These are phyloP conservation scores for Apiotrichum domesticum DNA, from an alignment of 1,284 basidiomycete genomes.

Conservation along the genomic window DNA sequence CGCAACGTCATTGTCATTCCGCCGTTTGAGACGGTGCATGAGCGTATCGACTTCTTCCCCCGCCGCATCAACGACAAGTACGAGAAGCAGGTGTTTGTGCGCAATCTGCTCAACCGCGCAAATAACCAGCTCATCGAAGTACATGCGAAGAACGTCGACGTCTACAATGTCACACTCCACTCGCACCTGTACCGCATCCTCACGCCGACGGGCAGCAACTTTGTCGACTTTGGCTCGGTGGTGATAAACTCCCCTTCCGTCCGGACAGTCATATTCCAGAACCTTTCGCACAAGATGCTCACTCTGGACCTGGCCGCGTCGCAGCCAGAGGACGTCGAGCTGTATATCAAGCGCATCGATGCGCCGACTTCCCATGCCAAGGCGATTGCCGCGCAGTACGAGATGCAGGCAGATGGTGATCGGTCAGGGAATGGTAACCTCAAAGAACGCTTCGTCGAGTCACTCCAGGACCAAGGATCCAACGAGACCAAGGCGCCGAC, in stretches of 20 bases:
- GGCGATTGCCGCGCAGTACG: not conserved
- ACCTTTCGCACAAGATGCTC: slow-evolving; percentile 42
- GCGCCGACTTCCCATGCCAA: slow-evolving; percentile 10
- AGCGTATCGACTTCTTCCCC: slow-evolving; percentile 51
- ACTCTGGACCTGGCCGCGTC: slow-evolving; percentile 49
- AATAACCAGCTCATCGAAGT: slow-evolving; percentile 50
- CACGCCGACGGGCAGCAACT: slow-evolving; percentile 51
- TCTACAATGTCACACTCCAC: slow-evolving; percentile 51
- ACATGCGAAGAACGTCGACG: slow-evolving; percentile 49
- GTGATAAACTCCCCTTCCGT: slow-evolving; percentile 50
- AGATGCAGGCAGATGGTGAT: slow-evolving; percentile 3
- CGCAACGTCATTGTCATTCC: slow-evolving; percentile 50
- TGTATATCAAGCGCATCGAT: slow-evolving; percentile 46
- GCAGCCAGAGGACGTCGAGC: slow-evolving; percentile 50
- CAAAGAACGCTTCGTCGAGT: slow-evolving; percentile 51
- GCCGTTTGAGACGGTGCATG: slow-evolving; percentile 48
- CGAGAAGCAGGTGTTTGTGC: slow-evolving; percentile 51
- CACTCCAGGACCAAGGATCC: slow-evolving; percentile 37
- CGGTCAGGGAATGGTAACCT: slow-evolving; percentile 22
- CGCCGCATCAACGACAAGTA: slow-evolving; percentile 51
- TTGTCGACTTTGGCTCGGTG: slow-evolving; percentile 51
- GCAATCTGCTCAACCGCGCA: slow-evolving; percentile 40
- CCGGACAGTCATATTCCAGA: slow-evolving; percentile 50
- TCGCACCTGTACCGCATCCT: slow-evolving; percentile 53
- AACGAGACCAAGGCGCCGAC: slow-evolving; percentile 8